Evolutionary conservation across 345 rosid species (phyloP).

Genomic region (Syzygium oleosum): DNA sequence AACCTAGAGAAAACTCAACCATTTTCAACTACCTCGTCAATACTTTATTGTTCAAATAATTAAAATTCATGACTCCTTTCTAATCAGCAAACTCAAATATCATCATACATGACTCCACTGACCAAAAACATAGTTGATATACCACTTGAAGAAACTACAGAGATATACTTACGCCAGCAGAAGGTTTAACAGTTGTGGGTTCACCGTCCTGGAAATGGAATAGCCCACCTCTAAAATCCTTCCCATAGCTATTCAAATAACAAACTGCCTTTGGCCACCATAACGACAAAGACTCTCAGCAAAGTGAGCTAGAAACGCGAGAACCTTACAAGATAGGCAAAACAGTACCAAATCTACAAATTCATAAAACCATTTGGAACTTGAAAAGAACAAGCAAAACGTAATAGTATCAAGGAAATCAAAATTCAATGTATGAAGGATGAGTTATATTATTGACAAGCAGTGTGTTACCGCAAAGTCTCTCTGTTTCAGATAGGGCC

Average conservation of each 20-base stretch:
- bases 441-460: background rate
- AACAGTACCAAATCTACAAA: background rate
- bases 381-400: background rate
- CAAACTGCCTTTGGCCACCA: constrained; percentile 72
- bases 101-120: background rate
- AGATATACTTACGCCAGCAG: constrained; percentile 57
- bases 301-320: background rate
- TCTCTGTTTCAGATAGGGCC: constrained; percentile 72
- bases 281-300: constrained; percentile 8
- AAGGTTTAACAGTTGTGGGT: constrained; percentile 48
- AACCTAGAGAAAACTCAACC: background rate
- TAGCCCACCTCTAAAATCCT: constrained; percentile 74
- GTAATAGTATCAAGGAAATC: background rate
- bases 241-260: constrained; percentile 65
- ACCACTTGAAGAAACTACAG: background rate
- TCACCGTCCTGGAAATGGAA: constrained; percentile 84
- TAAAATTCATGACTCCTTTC: background rate
- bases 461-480: constrained; percentile 46
- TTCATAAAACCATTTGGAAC: background rate
- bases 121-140: background rate
- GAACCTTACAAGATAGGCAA: background rate
- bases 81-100: background rate
- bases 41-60: background rate
- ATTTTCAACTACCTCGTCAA: background rate
- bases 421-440: background rate